Conservation (phyloP, 345 rosid genomes). For the Tarenaya hassleriana region DNA sequence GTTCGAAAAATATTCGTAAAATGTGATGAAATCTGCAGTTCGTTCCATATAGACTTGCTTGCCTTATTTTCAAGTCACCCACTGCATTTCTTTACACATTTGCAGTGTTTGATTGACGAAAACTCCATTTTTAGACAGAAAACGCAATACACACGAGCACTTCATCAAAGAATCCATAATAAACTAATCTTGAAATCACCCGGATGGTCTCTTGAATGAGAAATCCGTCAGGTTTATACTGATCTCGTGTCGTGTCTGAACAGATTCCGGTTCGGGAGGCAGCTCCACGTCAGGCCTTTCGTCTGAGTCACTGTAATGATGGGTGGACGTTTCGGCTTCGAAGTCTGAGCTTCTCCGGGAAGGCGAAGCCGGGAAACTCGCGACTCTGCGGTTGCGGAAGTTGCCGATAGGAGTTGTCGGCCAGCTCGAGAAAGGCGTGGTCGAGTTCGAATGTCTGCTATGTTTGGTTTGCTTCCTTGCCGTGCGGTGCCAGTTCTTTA, state of each 20-base stretch:
- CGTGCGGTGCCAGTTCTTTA: constrained; percentile 64
- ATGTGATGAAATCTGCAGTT: too few species aligned
- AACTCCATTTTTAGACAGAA: too few species aligned
- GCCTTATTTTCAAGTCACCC: too few species aligned
- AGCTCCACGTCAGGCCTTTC: constrained; percentile 19
- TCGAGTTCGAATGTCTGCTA: constrained; percentile 38
- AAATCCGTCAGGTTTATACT: constrained; percentile 24
- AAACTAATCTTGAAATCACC: too few species aligned
- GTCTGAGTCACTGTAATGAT: constrained; percentile 22
- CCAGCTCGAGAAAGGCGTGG: constrained; percentile 54
- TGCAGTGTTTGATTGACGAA: too few species aligned
- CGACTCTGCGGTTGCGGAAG: constrained; percentile 36
- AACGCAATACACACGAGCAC: too few species aligned
- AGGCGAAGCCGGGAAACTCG: constrained; percentile 40
- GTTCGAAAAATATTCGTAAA: too few species aligned
- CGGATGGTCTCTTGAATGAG: constrained; percentile 21
- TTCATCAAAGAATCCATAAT: too few species aligned
- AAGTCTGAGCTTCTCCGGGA: constrained; percentile 26
- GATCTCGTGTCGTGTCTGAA: constrained; percentile 23
- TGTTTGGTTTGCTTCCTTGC: constrained; percentile 61
- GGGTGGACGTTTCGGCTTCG: constrained; percentile 30
- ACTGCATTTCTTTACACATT: too few species aligned
- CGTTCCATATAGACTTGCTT: too few species aligned
- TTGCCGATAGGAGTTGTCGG: constrained; percentile 62
- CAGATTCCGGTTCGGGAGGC: constrained; percentile 21